A percentile compares a stretch with the other conserved stretches of the same genome.
Evolutionary conservation across 768 basidiomycete species (phyloP).

Genomic region (Termitomyces sp.): DNA sequence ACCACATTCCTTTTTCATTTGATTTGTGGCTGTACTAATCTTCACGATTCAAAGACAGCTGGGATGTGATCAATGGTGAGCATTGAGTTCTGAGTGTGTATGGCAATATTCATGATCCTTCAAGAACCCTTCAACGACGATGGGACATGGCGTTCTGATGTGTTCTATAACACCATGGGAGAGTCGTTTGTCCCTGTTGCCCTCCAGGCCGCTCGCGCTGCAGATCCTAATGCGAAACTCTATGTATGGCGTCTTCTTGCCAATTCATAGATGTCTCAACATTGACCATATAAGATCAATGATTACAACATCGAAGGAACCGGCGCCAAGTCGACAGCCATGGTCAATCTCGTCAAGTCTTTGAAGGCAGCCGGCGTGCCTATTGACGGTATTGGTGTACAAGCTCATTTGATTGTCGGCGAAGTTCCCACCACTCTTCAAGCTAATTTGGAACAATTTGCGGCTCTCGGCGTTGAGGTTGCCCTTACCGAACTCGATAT

Average conservation of each 20-base stretch:
- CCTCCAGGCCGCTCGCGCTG: conserved; percentile 47
- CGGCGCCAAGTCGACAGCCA: conserved; percentile 52
- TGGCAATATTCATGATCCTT: neutral
- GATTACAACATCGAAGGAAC: conserved; percentile 41
- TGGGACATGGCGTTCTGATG: conserved; percentile 49
- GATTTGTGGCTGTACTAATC: neutral
- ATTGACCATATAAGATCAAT: conserved; percentile 23
- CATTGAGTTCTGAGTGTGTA: neutral
- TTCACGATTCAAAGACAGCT: conserved; percentile 24
- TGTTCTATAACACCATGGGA: conserved; percentile 52
- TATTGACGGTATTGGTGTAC: conserved; percentile 59
- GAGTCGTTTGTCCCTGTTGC: conserved; percentile 48
- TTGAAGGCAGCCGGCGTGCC: conserved; percentile 47
- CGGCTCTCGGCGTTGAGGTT: conserved; percentile 60
- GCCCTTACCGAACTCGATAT: conserved; percentile 70
- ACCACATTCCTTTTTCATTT: conserved; percentile 19
- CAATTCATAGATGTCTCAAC: neutral
- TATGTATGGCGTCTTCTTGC: conserved; percentile 32
- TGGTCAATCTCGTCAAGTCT: conserved; percentile 47
- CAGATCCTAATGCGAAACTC: conserved; percentile 54
- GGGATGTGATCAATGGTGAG: conserved; percentile 42
- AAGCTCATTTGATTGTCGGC: conserved; percentile 60
- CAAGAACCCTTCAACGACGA: conserved; percentile 59
- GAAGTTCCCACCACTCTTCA: conserved; percentile 46
- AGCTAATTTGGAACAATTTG: conserved; percentile 48